These are phyloP conservation scores for Anastatica hierochuntica DNA, from an alignment of 345 rosid genomes.

Conservation along the genomic window DNA sequence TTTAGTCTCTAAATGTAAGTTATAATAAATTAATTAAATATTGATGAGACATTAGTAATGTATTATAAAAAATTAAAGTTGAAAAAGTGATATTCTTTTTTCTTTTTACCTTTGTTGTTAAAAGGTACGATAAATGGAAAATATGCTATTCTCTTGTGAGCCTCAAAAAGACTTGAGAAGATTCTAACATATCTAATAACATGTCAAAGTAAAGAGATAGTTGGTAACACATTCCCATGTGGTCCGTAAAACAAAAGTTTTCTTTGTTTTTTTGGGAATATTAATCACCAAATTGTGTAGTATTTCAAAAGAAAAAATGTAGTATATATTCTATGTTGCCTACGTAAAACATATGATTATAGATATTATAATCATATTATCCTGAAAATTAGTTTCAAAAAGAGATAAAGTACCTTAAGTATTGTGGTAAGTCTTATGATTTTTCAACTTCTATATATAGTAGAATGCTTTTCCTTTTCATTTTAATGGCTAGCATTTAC, in stretches of 20 bases:
- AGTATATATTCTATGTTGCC: constrained; percentile 12
- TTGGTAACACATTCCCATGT: constrained; percentile 31
- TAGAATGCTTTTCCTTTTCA: too few relatives aligned
- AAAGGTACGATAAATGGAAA: constrained; percentile 27
- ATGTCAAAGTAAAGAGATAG: constrained; percentile 22
- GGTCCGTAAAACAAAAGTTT: constrained; percentile 29
- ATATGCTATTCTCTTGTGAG: constrained; percentile 28
- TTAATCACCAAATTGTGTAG: constrained; percentile 8
- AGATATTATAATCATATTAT: background rate
- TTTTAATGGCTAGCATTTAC: too few relatives aligned
- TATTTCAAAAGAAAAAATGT: too few relatives aligned
- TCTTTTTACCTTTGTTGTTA: constrained; percentile 12
- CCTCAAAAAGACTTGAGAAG: constrained; percentile 25
- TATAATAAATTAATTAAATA: background rate
- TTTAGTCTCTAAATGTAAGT: background rate
- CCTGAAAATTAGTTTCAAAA: too few relatives aligned
- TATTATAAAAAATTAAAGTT: constrained; percentile 3
- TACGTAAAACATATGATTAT: background rate
- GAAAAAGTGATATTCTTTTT: constrained; percentile 19
- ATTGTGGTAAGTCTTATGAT: too few relatives aligned
- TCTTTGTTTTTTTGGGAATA: constrained; percentile 13
- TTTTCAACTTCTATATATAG: too few relatives aligned
- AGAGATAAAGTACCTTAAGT: too few relatives aligned
- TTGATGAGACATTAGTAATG: background rate
- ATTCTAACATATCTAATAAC: constrained; percentile 27